phyloP scores from a whole-genome alignment of 129 eudicot species.

The Helichrysum umbraculigerum region DNA sequence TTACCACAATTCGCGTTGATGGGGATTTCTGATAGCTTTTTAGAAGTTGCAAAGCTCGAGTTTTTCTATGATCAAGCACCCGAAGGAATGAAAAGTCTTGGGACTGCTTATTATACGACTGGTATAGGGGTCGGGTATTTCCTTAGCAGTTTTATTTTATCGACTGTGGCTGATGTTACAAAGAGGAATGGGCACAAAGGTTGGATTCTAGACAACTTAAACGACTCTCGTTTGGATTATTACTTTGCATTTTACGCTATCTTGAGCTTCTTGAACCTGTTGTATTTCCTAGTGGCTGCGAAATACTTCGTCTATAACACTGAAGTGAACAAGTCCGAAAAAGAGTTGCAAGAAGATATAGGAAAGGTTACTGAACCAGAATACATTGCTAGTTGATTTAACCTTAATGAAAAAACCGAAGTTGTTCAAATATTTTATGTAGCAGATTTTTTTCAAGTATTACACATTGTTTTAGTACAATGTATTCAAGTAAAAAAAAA shows the following conservation, averaged over 20 bases:
- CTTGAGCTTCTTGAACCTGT: conserved; percentile 52
- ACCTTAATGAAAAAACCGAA: neutral
- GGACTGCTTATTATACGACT: conserved; percentile 72
- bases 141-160: conserved; percentile 62
- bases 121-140: conserved; percentile 72
- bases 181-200: conserved; percentile 58
- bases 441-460: neutral
- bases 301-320: conserved; percentile 49
- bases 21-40: conserved; percentile 74
- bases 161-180: conserved; percentile 62
- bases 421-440: neutral
- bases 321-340: conserved; percentile 26
- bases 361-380: conserved; percentile 34
- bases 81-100: conserved; percentile 84
- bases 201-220: conserved; percentile 75
- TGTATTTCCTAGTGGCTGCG: conserved; percentile 46
- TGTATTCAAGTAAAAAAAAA: too few species aligned
- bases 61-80: conserved; percentile 96
- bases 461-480: neutral
- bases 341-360: conserved; percentile 36
- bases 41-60: conserved; percentile 80
- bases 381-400: conserved; percentile 26
- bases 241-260: conserved; percentile 62
- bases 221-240: conserved; percentile 78
- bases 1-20: conserved; percentile 77